Evolutionary conservation across 345 rosid species (phyloP).

Genomic region (Boechera divaricarpa): DNA sequence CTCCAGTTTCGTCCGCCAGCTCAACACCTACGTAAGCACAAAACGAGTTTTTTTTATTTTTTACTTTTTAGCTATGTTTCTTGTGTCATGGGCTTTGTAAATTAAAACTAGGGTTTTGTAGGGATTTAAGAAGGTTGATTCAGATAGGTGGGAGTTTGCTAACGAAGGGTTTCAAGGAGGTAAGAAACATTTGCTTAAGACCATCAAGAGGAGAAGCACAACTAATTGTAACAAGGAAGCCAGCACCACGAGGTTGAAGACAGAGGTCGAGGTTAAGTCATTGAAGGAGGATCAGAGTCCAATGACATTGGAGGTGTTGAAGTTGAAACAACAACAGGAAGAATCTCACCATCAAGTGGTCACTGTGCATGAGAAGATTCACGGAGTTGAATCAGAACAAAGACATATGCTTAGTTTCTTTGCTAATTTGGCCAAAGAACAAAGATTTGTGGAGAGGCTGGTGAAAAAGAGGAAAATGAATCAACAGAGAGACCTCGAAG

Average conservation of each 20-base stretch:
- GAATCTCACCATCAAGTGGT: slow-evolving; percentile 51
- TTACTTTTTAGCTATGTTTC: neutral
- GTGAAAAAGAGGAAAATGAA: slow-evolving; percentile 34
- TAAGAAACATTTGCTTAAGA: slow-evolving; percentile 70
- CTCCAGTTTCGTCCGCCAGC: slow-evolving; percentile 79
- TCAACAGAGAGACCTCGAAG: slow-evolving; percentile 26
- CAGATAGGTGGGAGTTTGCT: slow-evolving; percentile 84
- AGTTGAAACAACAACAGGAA: slow-evolving; percentile 67
- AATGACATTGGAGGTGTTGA: slow-evolving; percentile 56
- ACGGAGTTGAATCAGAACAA: slow-evolving; percentile 59
- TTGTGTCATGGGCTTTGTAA: neutral
- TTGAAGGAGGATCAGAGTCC: slow-evolving; percentile 58
- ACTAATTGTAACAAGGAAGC: slow-evolving; percentile 48
- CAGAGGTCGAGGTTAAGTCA: slow-evolving; percentile 42
- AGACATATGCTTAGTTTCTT: slow-evolving; percentile 67
- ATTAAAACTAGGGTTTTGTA: slow-evolving; percentile 29
- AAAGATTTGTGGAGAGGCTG: slow-evolving; percentile 52
- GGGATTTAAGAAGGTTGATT: slow-evolving; percentile 86
- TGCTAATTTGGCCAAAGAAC: slow-evolving; percentile 57
- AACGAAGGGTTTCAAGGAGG: slow-evolving; percentile 82
- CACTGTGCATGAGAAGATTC: slow-evolving; percentile 57
- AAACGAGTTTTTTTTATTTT: neutral
- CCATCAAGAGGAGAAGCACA: slow-evolving; percentile 68
- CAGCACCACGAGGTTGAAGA: neutral
- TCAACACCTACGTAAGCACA: slow-evolving; percentile 66